Conservation (phyloP, 345 rosid species). For the Garcia nutans region DNA sequence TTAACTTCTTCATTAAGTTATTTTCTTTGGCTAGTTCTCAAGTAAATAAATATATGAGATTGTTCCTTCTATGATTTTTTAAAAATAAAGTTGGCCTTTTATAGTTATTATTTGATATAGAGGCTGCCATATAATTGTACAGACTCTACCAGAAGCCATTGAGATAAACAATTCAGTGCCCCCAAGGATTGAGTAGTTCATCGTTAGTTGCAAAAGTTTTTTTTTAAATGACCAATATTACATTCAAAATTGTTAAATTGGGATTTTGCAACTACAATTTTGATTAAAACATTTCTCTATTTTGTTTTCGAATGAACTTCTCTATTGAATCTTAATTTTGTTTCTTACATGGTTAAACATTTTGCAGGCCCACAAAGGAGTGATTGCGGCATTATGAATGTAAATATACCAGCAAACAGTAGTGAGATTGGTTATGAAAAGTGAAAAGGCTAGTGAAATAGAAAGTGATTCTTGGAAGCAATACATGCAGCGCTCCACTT, state of each 20-base stretch:
- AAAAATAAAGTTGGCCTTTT: too few species aligned
- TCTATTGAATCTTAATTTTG: not conserved
- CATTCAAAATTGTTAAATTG: not conserved
- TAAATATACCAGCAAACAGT: conserved; percentile 95
- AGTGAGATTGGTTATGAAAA: conserved; percentile 98
- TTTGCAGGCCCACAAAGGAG: conserved; percentile 85
- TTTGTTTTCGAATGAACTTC: too few species aligned
- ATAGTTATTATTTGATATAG: too few species aligned
- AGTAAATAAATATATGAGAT: too few species aligned
- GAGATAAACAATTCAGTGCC: conserved; percentile 90
- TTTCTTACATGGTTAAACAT: not conserved
- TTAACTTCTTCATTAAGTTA: too few species aligned
- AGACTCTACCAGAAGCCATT: conserved; percentile 84
- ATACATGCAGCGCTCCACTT: conserved; percentile 93
- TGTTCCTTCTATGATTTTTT: too few species aligned
- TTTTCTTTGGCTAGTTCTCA: too few species aligned
- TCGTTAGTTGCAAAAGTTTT: conserved; percentile 61
- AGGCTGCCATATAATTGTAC: not conserved
- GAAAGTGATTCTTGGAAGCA: conserved; percentile 99
- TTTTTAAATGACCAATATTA: not conserved
- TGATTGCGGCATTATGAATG: conserved; percentile 92
- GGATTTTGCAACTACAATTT: too few species aligned
- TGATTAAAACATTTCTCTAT: too few species aligned
- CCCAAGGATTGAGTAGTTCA: conserved; percentile 97
- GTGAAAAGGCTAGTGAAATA: conserved; percentile 94